phyloP scores from a whole-genome alignment of 495 filamentous ascomycete species.

The Penicillium odoratum region DNA sequence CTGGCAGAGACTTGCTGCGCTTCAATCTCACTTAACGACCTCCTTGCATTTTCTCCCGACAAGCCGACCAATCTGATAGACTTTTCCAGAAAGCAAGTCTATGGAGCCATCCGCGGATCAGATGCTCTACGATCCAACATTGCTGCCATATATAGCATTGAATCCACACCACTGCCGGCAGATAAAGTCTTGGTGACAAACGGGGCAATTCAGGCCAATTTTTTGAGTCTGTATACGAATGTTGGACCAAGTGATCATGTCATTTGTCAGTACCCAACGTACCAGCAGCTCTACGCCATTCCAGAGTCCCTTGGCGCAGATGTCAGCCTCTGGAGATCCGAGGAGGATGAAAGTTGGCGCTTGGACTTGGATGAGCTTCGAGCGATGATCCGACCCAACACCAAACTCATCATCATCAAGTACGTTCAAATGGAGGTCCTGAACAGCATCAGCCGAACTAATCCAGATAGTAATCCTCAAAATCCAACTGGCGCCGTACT shows the following conservation, averaged over 20 bases:
- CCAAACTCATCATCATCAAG: constrained; percentile 70
- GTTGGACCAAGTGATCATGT: constrained; percentile 81
- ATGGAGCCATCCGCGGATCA: constrained; percentile 71
- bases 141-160: constrained; percentile 61
- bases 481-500: constrained; percentile 81
- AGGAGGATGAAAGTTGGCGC: constrained; percentile 60
- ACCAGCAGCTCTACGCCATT: constrained; percentile 81
- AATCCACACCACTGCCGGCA: constrained; percentile 42
- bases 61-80: constrained; percentile 40
- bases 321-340: constrained; percentile 75
- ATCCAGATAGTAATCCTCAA: constrained; percentile 65
- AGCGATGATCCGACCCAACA: constrained; percentile 66
- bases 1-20: constrained; percentile 85
- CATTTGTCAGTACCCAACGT: constrained; percentile 85
- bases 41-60: constrained; percentile 53
- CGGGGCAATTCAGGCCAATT: constrained; percentile 84
- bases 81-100: constrained; percentile 57
- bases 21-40: constrained; percentile 73
- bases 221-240: constrained; percentile 70
- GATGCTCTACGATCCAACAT: constrained; percentile 60
- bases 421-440: constrained; percentile 20
- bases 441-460: neutral
- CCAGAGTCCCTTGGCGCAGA: constrained; percentile 76
- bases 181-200: constrained; percentile 74
- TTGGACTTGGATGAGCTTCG: constrained; percentile 66